Conservation (phyloP, 2,329 filamentous ascomycete species). For the Emmonsiellopsis sp. region DNA sequence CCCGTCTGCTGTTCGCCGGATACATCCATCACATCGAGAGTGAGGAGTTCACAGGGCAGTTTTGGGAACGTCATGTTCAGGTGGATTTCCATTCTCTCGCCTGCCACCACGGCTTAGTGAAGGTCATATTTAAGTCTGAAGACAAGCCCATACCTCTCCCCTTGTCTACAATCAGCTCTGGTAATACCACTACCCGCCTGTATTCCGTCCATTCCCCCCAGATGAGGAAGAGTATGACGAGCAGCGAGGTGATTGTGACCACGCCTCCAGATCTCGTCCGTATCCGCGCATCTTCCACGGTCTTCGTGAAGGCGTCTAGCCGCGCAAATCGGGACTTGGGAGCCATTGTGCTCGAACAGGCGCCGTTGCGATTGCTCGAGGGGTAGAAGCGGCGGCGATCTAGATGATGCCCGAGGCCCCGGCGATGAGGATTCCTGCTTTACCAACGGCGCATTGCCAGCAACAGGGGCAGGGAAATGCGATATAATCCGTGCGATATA, state of each 20-base stretch:
- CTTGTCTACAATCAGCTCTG: constrained; percentile 93
- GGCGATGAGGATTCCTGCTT: neutral
- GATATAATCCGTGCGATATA: neutral
- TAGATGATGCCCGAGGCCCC: neutral
- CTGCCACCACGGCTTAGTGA: constrained; percentile 36
- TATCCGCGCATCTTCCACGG: constrained; percentile 93
- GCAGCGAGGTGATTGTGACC: constrained; percentile 81
- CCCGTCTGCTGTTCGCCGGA: constrained; percentile 94
- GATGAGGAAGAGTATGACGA: constrained; percentile 79
- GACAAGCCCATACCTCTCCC: constrained; percentile 60
- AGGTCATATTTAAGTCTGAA: neutral
- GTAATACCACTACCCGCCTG: constrained; percentile 72
- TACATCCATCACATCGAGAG: constrained; percentile 98
- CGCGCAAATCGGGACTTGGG: constrained; percentile 88
- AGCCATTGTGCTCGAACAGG: constrained; percentile 51
- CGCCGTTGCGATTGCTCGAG: constrained; percentile 2
- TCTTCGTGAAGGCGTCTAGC: constrained; percentile 98
- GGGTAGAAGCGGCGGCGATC: neutral
- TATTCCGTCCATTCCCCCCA: constrained; percentile 98
- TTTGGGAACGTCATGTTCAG: constrained; percentile 93
- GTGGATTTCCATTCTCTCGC: constrained; percentile 98
- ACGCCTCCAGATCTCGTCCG: constrained; percentile 92
- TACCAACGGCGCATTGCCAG: neutral
- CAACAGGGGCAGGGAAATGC: too few species aligned
- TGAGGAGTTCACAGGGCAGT: constrained; percentile 89